Percentiles rank a stretch among this genome's conserved stretches.
phyloP scores from a whole-genome alignment of 2,329 filamentous ascomycete species.

The Penicillium sp. region DNA sequence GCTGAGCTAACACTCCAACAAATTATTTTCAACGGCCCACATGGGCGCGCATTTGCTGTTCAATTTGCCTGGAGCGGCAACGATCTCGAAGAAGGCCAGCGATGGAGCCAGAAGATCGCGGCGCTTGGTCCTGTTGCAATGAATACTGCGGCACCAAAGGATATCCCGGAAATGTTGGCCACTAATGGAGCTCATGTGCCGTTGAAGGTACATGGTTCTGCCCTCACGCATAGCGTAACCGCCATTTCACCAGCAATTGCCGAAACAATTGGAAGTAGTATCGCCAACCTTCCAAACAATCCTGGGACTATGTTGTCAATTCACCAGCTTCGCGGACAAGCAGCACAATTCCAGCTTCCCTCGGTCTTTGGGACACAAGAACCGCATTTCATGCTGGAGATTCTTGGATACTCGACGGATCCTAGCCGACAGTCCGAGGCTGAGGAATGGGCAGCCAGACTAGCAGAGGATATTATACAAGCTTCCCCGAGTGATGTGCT shows the following conservation, averaged over 20 bases:
- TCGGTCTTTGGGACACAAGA: slow-evolving; percentile 23
- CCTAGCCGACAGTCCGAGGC: too few species aligned
- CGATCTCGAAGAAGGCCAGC: slow-evolving; percentile 15
- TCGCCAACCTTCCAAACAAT: slow-evolving; percentile 5
- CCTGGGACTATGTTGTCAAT: slow-evolving; percentile 19
- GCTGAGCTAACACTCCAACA: slow-evolving; percentile 19
- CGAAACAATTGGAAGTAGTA: background rate
- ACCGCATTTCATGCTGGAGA: slow-evolving; percentile 27
- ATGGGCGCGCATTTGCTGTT: slow-evolving; percentile 12
- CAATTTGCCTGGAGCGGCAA: slow-evolving; percentile 17
- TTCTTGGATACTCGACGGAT: slow-evolving; percentile 10
- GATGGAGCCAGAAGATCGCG: slow-evolving; percentile 19
- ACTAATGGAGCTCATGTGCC: background rate
- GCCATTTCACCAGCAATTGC: background rate
- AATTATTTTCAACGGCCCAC: slow-evolving; percentile 13
- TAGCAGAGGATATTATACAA: background rate
- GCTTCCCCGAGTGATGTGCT: background rate
- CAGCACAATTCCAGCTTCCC: background rate
- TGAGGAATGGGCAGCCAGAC: background rate
- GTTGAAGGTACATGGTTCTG: background rate
- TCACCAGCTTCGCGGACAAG: slow-evolving; percentile 22
- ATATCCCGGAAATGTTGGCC: background rate
- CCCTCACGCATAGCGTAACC: background rate
- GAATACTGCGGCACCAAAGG: slow-evolving; percentile 15
- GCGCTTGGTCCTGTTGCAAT: slow-evolving; percentile 14